Percentiles rank a stretch among this genome's conserved stretches.
These are phyloP conservation scores for Cryptosporidium parvum DNA, from an alignment of 169 alveolate genomes.

Conservation along the genomic window DNA sequence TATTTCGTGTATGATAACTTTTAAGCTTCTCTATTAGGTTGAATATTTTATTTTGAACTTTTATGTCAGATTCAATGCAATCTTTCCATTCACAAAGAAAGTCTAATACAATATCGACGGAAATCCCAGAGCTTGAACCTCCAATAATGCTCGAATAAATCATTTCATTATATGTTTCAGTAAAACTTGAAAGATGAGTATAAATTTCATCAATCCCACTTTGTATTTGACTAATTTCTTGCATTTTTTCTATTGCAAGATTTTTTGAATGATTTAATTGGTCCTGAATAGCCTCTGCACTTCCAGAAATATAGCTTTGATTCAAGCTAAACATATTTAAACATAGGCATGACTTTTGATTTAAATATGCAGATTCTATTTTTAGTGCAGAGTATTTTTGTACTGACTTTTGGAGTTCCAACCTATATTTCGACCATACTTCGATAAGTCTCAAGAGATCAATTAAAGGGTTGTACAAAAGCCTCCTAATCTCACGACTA, in stretches of 20 bases:
- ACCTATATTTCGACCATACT: constrained; percentile 15
- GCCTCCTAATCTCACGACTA: constrained; percentile 6
- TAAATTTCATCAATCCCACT: constrained; percentile 3
- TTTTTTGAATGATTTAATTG: background rate
- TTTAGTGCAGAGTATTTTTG: constrained; percentile 38
- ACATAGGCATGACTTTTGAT: constrained; percentile 15
- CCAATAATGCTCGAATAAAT: constrained; percentile 5
- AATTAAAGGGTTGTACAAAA: constrained; percentile 1
- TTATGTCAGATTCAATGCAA: constrained; percentile 44
- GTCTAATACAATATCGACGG: constrained; percentile 34
- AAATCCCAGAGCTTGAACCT: background rate
- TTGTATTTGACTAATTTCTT: background rate
- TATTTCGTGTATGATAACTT: constrained; percentile 22
- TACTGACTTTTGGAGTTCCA: constrained; percentile 21
- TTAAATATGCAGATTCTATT: constrained; percentile 15
- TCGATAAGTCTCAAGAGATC: constrained; percentile 58
- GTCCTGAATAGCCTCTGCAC: background rate
- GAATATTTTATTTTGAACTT: constrained; percentile 31
- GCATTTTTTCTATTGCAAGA: constrained; percentile 12
- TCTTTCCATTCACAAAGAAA: constrained; percentile 44
- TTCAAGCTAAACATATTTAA: constrained; percentile 29
- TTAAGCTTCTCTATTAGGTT: constrained; percentile 1
- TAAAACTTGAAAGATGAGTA: background rate
- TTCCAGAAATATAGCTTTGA: constrained; percentile 1
- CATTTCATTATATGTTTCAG: background rate